Evolutionary conservation across 768 basidiomycete genomes (phyloP).

Genomic region (Mycena rosella): DNA sequence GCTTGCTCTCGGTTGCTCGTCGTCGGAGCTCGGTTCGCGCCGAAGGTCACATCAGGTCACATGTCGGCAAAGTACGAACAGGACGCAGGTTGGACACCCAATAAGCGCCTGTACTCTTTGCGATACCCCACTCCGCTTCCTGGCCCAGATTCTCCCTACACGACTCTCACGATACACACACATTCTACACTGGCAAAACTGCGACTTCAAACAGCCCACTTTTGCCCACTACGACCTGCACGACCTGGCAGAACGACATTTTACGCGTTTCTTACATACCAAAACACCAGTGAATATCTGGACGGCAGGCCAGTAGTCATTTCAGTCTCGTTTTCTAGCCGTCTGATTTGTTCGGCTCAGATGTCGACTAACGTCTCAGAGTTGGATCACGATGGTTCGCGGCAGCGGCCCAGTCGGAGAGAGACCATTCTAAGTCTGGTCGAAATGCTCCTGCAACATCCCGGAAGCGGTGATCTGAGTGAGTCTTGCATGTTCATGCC

Average conservation of each 20-base stretch:
- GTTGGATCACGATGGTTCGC: not conserved
- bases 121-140: constrained; percentile 33
- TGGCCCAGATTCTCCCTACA: constrained; percentile 6
- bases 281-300: constrained; percentile 11
- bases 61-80: not conserved
- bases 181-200: not conserved
- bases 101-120: constrained; percentile 23
- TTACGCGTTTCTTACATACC: constrained; percentile 24
- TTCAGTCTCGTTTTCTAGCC: not conserved
- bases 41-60: constrained; percentile 4
- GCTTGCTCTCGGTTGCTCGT: not conserved
- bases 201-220: not conserved
- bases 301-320: constrained; percentile 3
- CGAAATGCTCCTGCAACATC: constrained; percentile 60
- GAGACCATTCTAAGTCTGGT: constrained; percentile 65
- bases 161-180: constrained; percentile 22
- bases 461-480: constrained; percentile 49
- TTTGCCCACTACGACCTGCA: constrained; percentile 23
- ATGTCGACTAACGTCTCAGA: constrained; percentile 26
- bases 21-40: not conserved
- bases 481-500: constrained; percentile 26
- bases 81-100: not conserved
- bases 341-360: constrained; percentile 1
- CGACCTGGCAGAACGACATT: constrained; percentile 14
- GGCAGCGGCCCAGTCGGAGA: constrained; percentile 43